A percentile compares a stretch with the other conserved stretches of the same genome.
These are phyloP conservation scores for Pseudocercospora crystallina DNA, from an alignment of 2,329 filamentous ascomycete species.

Conservation along the genomic window DNA sequence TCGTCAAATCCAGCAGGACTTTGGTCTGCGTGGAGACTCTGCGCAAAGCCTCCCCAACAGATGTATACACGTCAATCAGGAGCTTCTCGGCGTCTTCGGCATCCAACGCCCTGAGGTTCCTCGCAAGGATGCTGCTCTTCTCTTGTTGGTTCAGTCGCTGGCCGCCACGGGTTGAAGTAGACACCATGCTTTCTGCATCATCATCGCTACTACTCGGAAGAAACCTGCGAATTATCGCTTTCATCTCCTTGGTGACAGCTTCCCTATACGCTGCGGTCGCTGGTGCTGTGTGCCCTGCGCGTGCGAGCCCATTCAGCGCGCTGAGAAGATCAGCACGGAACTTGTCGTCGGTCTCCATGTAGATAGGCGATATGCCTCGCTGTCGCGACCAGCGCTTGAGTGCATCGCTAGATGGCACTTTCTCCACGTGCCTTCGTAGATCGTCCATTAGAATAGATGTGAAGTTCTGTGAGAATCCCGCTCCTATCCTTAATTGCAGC, in stretches of 20 bases:
- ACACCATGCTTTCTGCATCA: constrained; percentile 83
- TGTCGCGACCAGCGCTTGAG: constrained; percentile 73
- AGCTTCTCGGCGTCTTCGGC: constrained; percentile 81
- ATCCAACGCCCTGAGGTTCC: constrained; percentile 82
- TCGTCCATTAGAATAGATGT: constrained; percentile 75
- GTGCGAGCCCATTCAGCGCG: constrained; percentile 74
- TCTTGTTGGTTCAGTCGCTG: constrained; percentile 75
- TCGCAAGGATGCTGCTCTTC: constrained; percentile 82
- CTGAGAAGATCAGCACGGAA: constrained; percentile 70
- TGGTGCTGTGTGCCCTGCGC: constrained; percentile 74
- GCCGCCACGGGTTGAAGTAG: constrained; percentile 75
- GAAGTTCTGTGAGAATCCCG: constrained; percentile 80
- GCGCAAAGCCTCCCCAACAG: constrained; percentile 81
- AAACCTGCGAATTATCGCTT: constrained; percentile 77
- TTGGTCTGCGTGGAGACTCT: constrained; percentile 89
- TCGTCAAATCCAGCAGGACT: constrained; percentile 89
- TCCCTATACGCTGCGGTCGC: constrained; percentile 86
- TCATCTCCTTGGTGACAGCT: constrained; percentile 79
- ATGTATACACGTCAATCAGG: constrained; percentile 78
- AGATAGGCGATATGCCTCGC: constrained; percentile 63
- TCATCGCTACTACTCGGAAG: constrained; percentile 93
- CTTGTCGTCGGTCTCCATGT: constrained; percentile 69
- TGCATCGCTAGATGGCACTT: constrained; percentile 69
- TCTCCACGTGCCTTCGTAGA: constrained; percentile 74
- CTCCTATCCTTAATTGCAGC: constrained; percentile 78